These are phyloP conservation scores for Colletotrichum costaricense DNA, from an alignment of 2,329 filamentous ascomycete genomes.

Conservation along the genomic window DNA sequence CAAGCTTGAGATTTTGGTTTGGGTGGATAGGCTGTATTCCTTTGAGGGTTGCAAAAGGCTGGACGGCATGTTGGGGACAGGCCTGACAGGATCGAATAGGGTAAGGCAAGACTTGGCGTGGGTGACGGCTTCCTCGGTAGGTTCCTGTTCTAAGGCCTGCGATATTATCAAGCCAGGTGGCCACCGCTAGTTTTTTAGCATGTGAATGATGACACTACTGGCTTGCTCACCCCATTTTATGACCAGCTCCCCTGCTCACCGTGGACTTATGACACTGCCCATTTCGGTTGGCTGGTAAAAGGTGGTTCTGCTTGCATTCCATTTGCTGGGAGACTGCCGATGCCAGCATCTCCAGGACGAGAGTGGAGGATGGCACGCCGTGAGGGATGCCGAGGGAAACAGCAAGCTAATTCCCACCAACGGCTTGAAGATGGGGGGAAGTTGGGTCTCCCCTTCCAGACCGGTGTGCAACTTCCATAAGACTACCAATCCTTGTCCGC, in stretches of 20 bases:
- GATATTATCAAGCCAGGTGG: constrained; percentile 10
- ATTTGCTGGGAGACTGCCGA: constrained; percentile 14
- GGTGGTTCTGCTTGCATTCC: constrained; percentile 4
- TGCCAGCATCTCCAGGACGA: constrained; percentile 6
- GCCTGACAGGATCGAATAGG: constrained; percentile 21
- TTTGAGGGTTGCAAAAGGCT: constrained; percentile 5
- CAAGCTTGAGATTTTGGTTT: constrained; percentile 5
- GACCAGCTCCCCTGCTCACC: constrained; percentile 7
- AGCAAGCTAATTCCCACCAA: background rate
- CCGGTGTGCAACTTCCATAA: background rate
- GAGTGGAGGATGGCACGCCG: background rate
- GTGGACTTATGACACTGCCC: constrained; percentile 14
- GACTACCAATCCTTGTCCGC: background rate
- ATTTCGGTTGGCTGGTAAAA: constrained; percentile 29
- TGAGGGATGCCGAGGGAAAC: constrained; percentile 5
- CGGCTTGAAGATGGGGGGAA: background rate
- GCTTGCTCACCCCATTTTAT: constrained; percentile 3
- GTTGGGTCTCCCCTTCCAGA: background rate
- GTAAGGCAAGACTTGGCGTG: background rate
- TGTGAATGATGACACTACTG: constrained; percentile 28
- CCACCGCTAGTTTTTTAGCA: constrained; percentile 33
- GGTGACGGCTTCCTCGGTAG: constrained; percentile 27
- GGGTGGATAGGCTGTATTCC: constrained; percentile 7
- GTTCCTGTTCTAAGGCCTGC: constrained; percentile 14
- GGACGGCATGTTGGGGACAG: constrained; percentile 4